These are phyloP conservation scores for Heliamphora exappendiculata DNA, from an alignment of 148 eudicot species.

Conservation along the genomic window DNA sequence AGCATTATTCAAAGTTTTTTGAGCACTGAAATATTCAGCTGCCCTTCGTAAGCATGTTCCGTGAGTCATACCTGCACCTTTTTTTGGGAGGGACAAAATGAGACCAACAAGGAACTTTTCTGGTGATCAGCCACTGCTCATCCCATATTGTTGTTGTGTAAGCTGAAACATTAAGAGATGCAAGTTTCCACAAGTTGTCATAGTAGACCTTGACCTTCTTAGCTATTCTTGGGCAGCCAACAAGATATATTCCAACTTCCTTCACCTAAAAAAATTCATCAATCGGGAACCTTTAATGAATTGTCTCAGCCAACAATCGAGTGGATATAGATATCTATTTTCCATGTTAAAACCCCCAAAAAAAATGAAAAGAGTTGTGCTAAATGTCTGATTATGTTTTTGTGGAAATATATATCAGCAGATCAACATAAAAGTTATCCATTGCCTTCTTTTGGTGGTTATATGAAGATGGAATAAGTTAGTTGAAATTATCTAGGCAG, in stretches of 20 bases:
- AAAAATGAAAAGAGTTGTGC: background rate
- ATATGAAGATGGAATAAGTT: background rate
- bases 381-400: background rate
- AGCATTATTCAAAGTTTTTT: background rate
- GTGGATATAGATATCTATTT: background rate
- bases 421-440: background rate
- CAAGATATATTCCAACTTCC: slow-evolving; percentile 77
- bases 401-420: background rate
- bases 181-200: slow-evolving; percentile 78
- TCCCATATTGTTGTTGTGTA: slow-evolving; percentile 61
- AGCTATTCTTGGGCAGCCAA: slow-evolving; percentile 59
- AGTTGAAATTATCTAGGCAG: background rate
- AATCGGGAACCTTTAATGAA: background rate
- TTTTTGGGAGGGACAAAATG: slow-evolving; percentile 48
- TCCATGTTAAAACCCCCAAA: background rate
- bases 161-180: slow-evolving; percentile 52
- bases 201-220: slow-evolving; percentile 51
- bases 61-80: slow-evolving; percentile 62
- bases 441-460: background rate
- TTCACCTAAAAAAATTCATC: slow-evolving; percentile 51
- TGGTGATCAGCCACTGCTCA: slow-evolving; percentile 58
- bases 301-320: background rate
- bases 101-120: slow-evolving; percentile 96
- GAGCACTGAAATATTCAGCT: background rate
- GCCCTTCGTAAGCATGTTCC: background rate